Evolutionary conservation across 2,329 filamentous ascomycete genomes (phyloP), one percentile per base, ranked within the genome.

Genomic region (Cryphonectria radicalis): DNA sequence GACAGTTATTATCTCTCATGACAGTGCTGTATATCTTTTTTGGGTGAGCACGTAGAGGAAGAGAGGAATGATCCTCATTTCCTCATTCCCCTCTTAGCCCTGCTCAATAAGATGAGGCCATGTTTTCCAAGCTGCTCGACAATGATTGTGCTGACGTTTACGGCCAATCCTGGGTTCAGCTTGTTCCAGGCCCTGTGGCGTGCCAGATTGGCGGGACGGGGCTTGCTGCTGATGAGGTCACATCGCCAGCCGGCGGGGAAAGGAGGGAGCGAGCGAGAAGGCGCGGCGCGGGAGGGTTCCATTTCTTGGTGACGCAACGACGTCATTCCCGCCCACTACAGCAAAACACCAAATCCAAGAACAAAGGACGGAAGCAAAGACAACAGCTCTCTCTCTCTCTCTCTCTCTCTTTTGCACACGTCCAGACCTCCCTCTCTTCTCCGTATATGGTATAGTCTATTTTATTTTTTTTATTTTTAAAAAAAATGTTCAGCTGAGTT

Each of bases 251-350:
- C 35, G 25, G 59, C 35, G 59, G 59, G 59, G 59, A 40, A 28
- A n/a, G n/a, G n/a, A n/a, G n/a, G n/a, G 32, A 32, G 32, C 32
- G 19, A 11, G 59, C 32, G 6, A 35, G 28, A 19, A n/a, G n/a
- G n/a, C n/a, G n/a, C n/a, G 2, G 55, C 59, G 28, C 2, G 32
- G 32, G 32, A 32, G 2, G 59, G 59, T 40, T 22, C 59, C 32
- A n/a, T 40, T 32, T 32, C 35, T n/a, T 22, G 59, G 59, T 40
- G 59, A 40, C 59, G 32, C 59, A 40, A 40, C 59, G 59, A 62
- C 59, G 59, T 62, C 59, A 62, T 62, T 62, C 59, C 59, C 59
- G 59, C 25, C 25, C 28, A 59, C 28, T 40, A 19, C 59, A 62
- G 35, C 32, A 35, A 37, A 37, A 11, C 8, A 28, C 19, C 25